These are phyloP conservation scores for Gnomoniopsis smithogilvyi DNA, from an alignment of 2,329 filamentous ascomycete species.

Conservation along the genomic window DNA sequence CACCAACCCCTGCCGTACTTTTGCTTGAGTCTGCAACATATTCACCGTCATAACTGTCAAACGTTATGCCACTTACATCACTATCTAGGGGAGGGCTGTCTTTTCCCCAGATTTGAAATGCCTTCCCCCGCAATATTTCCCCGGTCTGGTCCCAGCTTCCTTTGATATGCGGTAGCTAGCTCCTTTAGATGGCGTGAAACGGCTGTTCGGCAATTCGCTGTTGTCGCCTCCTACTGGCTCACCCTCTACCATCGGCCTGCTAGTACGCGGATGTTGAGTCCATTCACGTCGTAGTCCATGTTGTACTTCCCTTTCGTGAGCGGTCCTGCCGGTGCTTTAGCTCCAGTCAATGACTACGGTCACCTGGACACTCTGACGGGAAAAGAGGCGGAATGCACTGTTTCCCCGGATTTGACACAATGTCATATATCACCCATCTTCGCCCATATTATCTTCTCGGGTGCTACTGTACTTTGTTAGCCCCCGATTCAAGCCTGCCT, in stretches of 20 bases:
- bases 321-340: no score
- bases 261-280: neutral
- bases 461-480: no score
- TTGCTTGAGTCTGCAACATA: neutral
- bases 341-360: no score
- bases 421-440: no score
- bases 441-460: no score
- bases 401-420: no score
- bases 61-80: neutral
- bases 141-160: neutral
- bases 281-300: neutral
- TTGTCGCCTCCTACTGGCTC: neutral
- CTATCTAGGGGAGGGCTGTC: neutral
- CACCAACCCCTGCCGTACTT: neutral
- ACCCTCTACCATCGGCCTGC: neutral
- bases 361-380: no score
- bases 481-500: neutral
- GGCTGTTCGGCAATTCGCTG: constrained; percentile 1
- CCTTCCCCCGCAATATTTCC: constrained; percentile 4
- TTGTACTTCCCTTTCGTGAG: no score
- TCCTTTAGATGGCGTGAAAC: neutral
- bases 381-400: no score
- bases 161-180: neutral
- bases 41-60: neutral
- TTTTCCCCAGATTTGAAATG: constrained; percentile 6